phyloP scores from a whole-genome alignment of 805 yeast genomes.

The Scheffersomyces amazonensis region DNA sequence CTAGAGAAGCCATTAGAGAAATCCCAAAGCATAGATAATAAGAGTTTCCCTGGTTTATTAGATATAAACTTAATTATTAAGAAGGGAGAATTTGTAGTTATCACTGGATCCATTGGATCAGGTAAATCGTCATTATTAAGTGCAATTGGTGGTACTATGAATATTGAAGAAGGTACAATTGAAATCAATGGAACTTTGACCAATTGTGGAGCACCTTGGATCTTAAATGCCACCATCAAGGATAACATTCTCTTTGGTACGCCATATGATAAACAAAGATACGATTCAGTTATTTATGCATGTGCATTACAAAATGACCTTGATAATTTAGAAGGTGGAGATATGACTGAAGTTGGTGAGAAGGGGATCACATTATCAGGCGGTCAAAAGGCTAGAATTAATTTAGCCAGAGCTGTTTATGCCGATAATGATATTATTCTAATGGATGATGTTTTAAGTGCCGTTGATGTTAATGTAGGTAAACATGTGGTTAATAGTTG shows the following conservation, averaged over 20 bases:
- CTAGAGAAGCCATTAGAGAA: conserved; percentile 1
- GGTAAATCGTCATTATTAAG: conserved; percentile 75
- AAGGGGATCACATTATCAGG: conserved; percentile 85
- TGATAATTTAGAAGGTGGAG: conserved; percentile 68
- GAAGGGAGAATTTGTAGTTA: conserved; percentile 68
- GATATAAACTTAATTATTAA: conserved; percentile 51
- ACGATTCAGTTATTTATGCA: conserved; percentile 53
- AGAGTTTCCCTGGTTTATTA: conserved; percentile 40
- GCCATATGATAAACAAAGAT: conserved; percentile 48
- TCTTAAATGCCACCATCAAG: conserved; percentile 73
- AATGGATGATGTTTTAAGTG: conserved; percentile 78
- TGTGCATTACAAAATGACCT: conserved; percentile 70
- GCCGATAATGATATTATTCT: conserved; percentile 63
- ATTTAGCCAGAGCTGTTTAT: conserved; percentile 77
- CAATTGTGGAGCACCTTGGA: conserved; percentile 76
- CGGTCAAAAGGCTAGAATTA: conserved; percentile 83
- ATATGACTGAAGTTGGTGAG: conserved; percentile 78
- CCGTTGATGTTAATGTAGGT: conserved; percentile 88
- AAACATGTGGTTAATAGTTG: conserved; percentile 71
- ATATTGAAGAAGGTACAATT: conserved; percentile 49
- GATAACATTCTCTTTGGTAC: conserved; percentile 73
- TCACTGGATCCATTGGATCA: conserved; percentile 79
- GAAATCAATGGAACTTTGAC: conserved; percentile 51
- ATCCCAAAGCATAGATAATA: no score
- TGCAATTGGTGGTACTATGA: conserved; percentile 74